Base-by-base conservation (phyloP, 176 grass and related monocot species). In the Pontederia paniculata region DNA sequence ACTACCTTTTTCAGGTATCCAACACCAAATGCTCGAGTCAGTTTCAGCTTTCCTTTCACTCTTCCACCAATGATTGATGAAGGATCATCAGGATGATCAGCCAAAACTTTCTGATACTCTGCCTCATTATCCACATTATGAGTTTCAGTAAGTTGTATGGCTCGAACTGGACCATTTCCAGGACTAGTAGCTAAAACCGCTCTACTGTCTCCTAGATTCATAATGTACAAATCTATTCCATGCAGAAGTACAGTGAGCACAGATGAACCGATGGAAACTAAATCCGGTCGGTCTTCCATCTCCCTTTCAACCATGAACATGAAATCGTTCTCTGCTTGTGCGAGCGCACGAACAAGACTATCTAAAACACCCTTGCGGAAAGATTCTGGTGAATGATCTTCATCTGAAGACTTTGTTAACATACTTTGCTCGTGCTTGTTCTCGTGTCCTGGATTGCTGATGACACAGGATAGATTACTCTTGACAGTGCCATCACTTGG, bases 1-100 rank as follows among this genome's bases (percentile, higher is more conserved):
- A 11, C 67, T 79, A 93, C 88, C 82, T 90, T 67, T 61, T 96
- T 97, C 44, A 97, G 55, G 67, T 97, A 97, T 44, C 82, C 91
- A 68, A 90, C 91, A 65, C 91, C 91, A 69, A 97, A 89, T 45
- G 86, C 91, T 65, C 86, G 85, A 73, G 91, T 90, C 67, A 97
- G 82, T 73, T 81, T 90, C 55, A 97, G 52, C 77, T 84, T 97
- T 64, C 86, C 91, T 76, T 97, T 97, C 62, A 97, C 77, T 78
- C 76, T 96, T 2, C 68, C 67, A 68, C 72, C 74, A 47, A 65
- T 78, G 14, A 96, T 74, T 68, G 89, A 63, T 60, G 62, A 69
- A 76, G 76, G 31, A 31, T 97, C 91, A 6, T 81, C 67, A 54
- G 79, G 72, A 72, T 97, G 91, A 14, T 84, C 69, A 0, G 76